Conservation (phyloP, 1,139 yeast species). For the Protomyces arabidopsidicola region DNA sequence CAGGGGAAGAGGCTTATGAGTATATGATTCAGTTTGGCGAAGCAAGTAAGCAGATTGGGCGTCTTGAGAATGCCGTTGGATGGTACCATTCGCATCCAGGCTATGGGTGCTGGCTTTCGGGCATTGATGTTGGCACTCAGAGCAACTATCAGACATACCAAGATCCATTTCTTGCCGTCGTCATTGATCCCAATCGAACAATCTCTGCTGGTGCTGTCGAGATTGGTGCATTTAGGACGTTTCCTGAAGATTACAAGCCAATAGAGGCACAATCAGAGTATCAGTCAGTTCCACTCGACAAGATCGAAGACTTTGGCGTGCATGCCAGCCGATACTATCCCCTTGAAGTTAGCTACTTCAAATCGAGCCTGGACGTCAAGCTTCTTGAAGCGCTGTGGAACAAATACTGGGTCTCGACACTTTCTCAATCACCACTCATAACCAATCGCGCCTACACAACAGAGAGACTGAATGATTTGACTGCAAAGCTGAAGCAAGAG, state of each 20-base stretch:
- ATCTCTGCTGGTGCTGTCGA: slow-evolving; percentile 63
- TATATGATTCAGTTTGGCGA: slow-evolving; percentile 83
- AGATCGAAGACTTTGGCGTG: slow-evolving; percentile 61
- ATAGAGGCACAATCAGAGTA: slow-evolving; percentile 32
- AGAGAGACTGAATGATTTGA: slow-evolving; percentile 10
- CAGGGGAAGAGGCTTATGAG: slow-evolving; percentile 89
- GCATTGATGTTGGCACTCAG: slow-evolving; percentile 81
- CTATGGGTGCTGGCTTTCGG: slow-evolving; percentile 49
- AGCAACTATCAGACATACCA: slow-evolving; percentile 77
- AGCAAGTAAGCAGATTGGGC: slow-evolving; percentile 51
- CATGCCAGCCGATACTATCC: slow-evolving; percentile 70
- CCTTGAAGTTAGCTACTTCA: slow-evolving; percentile 60
- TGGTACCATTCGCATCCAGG: slow-evolving; percentile 92
- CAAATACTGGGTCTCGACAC: slow-evolving; percentile 50
- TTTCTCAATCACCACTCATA: slow-evolving; percentile 38
- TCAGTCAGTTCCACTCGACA: slow-evolving; percentile 46
- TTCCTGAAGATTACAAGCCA: slow-evolving; percentile 47
- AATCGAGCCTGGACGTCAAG: slow-evolving; percentile 51
- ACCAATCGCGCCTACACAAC: slow-evolving; percentile 20
- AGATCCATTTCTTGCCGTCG: slow-evolving; percentile 87
- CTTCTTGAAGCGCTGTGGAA: slow-evolving; percentile 49
- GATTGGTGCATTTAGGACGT: slow-evolving; percentile 88
- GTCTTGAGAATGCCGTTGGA: slow-evolving; percentile 68
- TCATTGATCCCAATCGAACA: slow-evolving; percentile 75
- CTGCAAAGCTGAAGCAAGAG: slow-evolving; percentile 6